phyloP scores from a whole-genome alignment of 768 basidiomycete genomes.

The Lactarius deliciosus region DNA sequence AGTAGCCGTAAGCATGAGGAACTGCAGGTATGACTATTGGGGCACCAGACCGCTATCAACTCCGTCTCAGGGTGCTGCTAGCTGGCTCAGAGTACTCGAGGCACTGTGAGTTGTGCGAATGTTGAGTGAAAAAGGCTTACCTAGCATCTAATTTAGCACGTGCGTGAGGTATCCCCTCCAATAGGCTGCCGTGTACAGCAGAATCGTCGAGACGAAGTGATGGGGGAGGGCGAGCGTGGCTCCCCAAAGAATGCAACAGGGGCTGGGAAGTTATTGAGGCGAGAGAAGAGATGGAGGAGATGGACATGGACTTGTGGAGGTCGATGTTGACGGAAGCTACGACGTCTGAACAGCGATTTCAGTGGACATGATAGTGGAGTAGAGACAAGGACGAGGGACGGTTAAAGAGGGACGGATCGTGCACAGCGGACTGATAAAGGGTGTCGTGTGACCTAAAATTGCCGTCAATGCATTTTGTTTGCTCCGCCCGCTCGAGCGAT shows the following conservation, averaged over 20 bases:
- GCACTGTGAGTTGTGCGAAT: slow-evolving; percentile 29
- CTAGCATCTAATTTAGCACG: slow-evolving; percentile 59
- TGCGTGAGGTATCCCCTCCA: slow-evolving; percentile 62
- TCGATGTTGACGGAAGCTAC: slow-evolving; percentile 14
- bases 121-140: slow-evolving; percentile 48
- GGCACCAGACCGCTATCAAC: slow-evolving; percentile 37
- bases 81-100: slow-evolving; percentile 21
- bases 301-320: slow-evolving; percentile 12
- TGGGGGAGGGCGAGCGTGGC: slow-evolving; percentile 33
- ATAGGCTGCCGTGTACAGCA: slow-evolving; percentile 45
- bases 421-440: background rate
- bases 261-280: slow-evolving; percentile 7
- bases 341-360: slow-evolving; percentile 24
- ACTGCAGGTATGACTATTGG: slow-evolving; percentile 39
- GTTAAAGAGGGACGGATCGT: background rate
- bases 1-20: slow-evolving; percentile 29
- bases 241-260: slow-evolving; percentile 36
- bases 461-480: background rate
- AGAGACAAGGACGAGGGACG: slow-evolving; percentile 1
- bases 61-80: slow-evolving; percentile 21
- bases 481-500: slow-evolving; percentile 4
- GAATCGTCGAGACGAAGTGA: slow-evolving; percentile 40
- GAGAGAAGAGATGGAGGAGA: slow-evolving; percentile 14
- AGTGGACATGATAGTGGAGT: slow-evolving; percentile 24
- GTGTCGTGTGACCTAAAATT: slow-evolving; percentile 26